phyloP scores from a whole-genome alignment of 768 basidiomycete species.

The Rhizopogon vulgaris region DNA sequence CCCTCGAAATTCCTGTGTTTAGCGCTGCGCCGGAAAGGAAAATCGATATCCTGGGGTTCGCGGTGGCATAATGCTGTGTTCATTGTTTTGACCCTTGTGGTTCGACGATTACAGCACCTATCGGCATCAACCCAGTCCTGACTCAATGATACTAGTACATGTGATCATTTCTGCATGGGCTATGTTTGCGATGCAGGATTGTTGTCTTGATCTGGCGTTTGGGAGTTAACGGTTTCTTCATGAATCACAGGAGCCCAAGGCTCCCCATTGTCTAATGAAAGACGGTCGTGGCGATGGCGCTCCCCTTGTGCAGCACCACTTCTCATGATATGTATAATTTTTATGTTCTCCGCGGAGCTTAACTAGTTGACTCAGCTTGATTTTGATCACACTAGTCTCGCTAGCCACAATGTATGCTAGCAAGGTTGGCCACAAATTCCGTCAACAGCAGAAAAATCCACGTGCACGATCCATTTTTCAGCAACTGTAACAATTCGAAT shows the following conservation, averaged over 20 bases:
- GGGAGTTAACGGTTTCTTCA: not conserved
- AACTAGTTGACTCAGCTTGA: not conserved
- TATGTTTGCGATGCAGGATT: not conserved
- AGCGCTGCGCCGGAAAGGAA: not conserved
- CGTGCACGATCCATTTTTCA: not conserved
- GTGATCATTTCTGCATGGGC: not conserved
- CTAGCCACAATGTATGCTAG: too few relatives aligned
- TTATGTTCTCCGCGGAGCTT: not conserved
- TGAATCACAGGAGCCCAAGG: not conserved
- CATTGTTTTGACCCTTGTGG: not conserved
- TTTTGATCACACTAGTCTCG: not conserved
- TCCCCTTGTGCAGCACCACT: not conserved
- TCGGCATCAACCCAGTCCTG: not conserved
- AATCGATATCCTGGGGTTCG: not conserved
- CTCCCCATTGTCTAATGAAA: not conserved
- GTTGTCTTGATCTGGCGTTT: not conserved
- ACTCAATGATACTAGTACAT: not conserved
- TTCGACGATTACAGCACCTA: not conserved
- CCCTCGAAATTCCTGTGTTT: not conserved
- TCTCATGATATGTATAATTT: not conserved
- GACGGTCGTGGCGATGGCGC: too few relatives aligned
- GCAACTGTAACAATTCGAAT: not conserved
- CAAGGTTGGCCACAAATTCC: not conserved
- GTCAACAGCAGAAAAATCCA: not conserved
- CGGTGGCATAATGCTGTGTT: not conserved